These are phyloP conservation scores for Tricholoma matsutake DNA, from an alignment of 768 basidiomycete genomes.

Conservation along the genomic window DNA sequence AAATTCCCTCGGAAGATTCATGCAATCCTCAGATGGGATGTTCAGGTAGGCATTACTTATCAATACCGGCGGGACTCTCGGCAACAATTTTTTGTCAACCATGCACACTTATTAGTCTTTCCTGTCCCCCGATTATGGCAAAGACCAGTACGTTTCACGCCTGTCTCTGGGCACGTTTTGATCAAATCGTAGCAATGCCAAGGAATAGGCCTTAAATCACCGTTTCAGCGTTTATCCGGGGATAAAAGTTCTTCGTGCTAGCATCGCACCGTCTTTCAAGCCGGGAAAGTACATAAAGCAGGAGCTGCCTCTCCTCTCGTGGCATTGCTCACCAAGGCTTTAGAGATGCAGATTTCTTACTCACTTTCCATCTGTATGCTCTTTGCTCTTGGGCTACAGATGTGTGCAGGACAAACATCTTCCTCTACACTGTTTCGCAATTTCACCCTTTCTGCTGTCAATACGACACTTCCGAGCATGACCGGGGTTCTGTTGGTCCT, in stretches of 20 bases:
- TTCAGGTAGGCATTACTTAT: too few relatives aligned
- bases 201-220: too few relatives aligned
- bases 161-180: too few relatives aligned
- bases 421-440: constrained; percentile 27
- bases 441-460: constrained; percentile 46
- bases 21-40: too few relatives aligned
- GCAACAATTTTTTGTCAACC: too few relatives aligned
- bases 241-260: not conserved
- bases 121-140: too few relatives aligned
- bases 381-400: not conserved
- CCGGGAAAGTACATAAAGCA: not conserved
- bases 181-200: too few relatives aligned
- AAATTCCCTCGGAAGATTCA: too few relatives aligned
- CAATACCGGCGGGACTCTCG: too few relatives aligned
- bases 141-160: too few relatives aligned
- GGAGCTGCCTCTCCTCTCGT: not conserved
- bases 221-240: too few relatives aligned
- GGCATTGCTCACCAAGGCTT: not conserved
- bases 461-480: constrained; percentile 37
- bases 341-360: not conserved
- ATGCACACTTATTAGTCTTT: too few relatives aligned
- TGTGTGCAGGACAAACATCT: not conserved
- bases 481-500: constrained; percentile 48
- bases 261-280: not conserved
- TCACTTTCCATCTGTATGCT: not conserved